phyloP scores from a whole-genome alignment of 1,284 basidiomycete species.

The Acaromyces ingoldii region DNA sequence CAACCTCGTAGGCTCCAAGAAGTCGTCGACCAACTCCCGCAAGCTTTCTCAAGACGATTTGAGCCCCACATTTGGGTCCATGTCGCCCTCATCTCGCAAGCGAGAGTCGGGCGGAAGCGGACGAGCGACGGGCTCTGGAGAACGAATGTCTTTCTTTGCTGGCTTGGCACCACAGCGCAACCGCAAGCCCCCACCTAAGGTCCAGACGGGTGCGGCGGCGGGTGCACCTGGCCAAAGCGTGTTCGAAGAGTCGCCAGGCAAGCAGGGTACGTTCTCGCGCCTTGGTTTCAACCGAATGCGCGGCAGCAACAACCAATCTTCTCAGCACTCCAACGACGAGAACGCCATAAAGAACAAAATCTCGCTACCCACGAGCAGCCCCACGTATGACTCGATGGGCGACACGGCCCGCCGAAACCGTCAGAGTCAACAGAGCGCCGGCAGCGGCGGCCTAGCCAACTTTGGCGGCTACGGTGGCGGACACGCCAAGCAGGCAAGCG shows the following conservation, averaged over 20 bases:
- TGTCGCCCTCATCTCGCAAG: conserved; percentile 35
- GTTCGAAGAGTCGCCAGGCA: conserved; percentile 9
- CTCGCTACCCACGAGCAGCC: conserved; percentile 42
- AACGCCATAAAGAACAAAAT: conserved; percentile 43
- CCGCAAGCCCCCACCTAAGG: conserved; percentile 31
- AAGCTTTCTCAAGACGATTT: too few relatives aligned
- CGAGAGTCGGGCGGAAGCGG: conserved; percentile 27
- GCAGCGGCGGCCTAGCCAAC: conserved; percentile 7
- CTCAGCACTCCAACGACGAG: conserved; percentile 4
- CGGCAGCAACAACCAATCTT: conserved; percentile 13
- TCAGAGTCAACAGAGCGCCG: conserved; percentile 2
- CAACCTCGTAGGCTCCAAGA: not conserved
- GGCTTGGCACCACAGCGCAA: conserved; percentile 19
- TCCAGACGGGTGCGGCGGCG: not conserved
- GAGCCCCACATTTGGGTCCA: too few relatives aligned
- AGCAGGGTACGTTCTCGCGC: conserved; percentile 35
- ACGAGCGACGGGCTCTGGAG: conserved; percentile 15
- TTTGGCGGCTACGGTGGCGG: not conserved
- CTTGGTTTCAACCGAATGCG: conserved; percentile 27
- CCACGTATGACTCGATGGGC: conserved; percentile 37
- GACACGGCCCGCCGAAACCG: conserved; percentile 31
- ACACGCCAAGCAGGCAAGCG: conserved; percentile 15
- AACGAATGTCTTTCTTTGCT: conserved; percentile 41
- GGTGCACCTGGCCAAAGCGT: conserved; percentile 13
- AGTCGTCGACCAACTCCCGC: too few relatives aligned